Evolutionary conservation across 2,329 filamentous ascomycete genomes (phyloP).

Genomic region (Corniculantispora saksenae): DNA sequence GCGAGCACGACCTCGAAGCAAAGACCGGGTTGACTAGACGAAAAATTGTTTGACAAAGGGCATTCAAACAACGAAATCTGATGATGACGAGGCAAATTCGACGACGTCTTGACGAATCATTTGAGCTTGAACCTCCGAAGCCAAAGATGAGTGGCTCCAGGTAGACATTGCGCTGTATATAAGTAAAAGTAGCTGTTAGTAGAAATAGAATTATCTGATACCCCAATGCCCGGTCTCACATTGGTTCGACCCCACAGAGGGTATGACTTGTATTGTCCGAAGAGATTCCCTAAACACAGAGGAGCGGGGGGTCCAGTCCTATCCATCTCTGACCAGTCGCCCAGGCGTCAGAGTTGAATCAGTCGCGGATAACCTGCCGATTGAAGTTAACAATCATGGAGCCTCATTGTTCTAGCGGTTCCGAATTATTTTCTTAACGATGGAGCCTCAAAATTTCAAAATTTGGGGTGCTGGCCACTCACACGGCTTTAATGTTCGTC

Average conservation of each 20-base stretch:
- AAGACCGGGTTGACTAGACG: conserved; percentile 29
- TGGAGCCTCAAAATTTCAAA: background rate
- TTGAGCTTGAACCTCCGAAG: background rate
- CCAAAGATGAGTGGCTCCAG: background rate
- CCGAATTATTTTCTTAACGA: conserved; percentile 13
- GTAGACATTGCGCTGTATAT: conserved; percentile 1
- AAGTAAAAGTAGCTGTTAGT: conserved; percentile 2
- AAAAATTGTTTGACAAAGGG: background rate
- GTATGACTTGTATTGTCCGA: background rate
- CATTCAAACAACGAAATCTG: background rate
- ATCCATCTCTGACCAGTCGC: background rate
- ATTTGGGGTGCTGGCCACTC: background rate
- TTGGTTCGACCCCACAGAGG: background rate
- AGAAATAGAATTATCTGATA: background rate
- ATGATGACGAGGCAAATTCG: background rate
- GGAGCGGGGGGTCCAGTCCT: background rate
- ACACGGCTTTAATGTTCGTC: background rate
- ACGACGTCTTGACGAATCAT: background rate
- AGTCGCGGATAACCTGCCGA: no score
- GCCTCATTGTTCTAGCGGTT: background rate
- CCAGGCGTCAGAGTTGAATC: no score
- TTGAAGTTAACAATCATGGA: background rate
- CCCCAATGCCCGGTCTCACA: background rate
- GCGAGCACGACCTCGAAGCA: conserved; percentile 26
- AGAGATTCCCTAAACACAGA: background rate